Base-by-base conservation (phyloP, 2,329 filamentous ascomycete species). In the Pezicula neosporulosa region DNA sequence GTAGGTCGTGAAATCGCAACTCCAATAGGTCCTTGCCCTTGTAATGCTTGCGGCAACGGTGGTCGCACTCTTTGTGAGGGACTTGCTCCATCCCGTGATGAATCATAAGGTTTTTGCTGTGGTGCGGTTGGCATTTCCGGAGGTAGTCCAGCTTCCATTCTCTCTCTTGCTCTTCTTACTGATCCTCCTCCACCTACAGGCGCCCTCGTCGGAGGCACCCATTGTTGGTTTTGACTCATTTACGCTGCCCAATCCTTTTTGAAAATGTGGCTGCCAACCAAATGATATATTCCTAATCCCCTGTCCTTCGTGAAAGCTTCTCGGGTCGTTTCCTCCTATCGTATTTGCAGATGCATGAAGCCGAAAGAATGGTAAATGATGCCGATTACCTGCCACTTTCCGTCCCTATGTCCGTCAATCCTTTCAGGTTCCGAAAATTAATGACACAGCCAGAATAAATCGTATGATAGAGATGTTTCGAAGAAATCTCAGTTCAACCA, bases 101-200 rank as follows among this genome's bases (percentile, higher is more conserved):
- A 53, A 6, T 54, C 52, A 50, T 56, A 54, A 37, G 54, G 35
- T 44, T 49, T 56, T 21, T 60, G 61, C 19, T 38, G 44, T 55
- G 52, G 53, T 47, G 54, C 53, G 49, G 24, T 24, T 6, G 56
- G 64, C 41, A 63, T 63, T 52, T 56, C 57, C 52, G 57, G 60
- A 27, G 66, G 63, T 37, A 63, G 51, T 35, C 73, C 75, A 53
- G 70, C 72, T 61, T 74, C 70, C 51, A 74, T 75, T 57, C 72
- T 72, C 65, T 83, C 79, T 66, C 80, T 76, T 37, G 78, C 80
- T 63, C 73, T 75, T 66, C 67, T 76, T 60, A 81, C 74, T 54
- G 80, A 81, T 62, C 77, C 77, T 24, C 37, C 37, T 39, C 12
- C 37, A 6, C 12, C 58, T 24, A 49, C 55, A 47, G 49, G 38